Evolutionary conservation across 1,139 yeast genomes (phyloP).

Genomic region (Debaryomyces sp.): DNA sequence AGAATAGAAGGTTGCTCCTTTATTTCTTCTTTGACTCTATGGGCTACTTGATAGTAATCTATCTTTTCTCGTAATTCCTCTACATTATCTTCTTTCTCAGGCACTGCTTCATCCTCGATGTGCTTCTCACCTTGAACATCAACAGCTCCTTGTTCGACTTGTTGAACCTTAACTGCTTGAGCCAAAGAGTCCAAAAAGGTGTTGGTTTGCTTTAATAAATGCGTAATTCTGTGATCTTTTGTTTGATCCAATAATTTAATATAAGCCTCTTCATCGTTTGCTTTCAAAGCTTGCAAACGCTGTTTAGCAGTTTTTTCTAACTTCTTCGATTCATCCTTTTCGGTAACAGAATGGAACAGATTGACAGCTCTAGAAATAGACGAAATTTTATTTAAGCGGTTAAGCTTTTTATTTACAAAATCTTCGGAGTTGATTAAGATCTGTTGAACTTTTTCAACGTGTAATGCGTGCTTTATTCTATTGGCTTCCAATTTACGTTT

Average conservation of each 20-base stretch:
- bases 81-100: constrained; percentile 22
- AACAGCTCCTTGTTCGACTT: constrained; percentile 48
- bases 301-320: constrained; percentile 92
- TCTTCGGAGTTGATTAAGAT: constrained; percentile 45
- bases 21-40: constrained; percentile 77
- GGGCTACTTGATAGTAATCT: constrained; percentile 95
- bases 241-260: constrained; percentile 93
- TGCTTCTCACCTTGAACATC: constrained; percentile 19
- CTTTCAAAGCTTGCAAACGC: constrained; percentile 93
- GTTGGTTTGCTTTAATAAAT: constrained; percentile 88
- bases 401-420: constrained; percentile 25
- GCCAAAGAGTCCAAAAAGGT: constrained; percentile 89
- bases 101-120: constrained; percentile 34
- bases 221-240: constrained; percentile 96
- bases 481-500: constrained; percentile 51
- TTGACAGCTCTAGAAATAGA: constrained; percentile 41
- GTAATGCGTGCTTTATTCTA: constrained; percentile 44
- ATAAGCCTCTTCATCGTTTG: constrained; percentile 97
- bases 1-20: constrained; percentile 79
- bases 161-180: constrained; percentile 88
- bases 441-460: constrained; percentile 49
- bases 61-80: constrained; percentile 65
- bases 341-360: constrained; percentile 69
- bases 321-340: constrained; percentile 86
- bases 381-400: constrained; percentile 18